These are phyloP conservation scores for Ascobolus immersus DNA, from an alignment of 495 filamentous ascomycete species.

Conservation along the genomic window DNA sequence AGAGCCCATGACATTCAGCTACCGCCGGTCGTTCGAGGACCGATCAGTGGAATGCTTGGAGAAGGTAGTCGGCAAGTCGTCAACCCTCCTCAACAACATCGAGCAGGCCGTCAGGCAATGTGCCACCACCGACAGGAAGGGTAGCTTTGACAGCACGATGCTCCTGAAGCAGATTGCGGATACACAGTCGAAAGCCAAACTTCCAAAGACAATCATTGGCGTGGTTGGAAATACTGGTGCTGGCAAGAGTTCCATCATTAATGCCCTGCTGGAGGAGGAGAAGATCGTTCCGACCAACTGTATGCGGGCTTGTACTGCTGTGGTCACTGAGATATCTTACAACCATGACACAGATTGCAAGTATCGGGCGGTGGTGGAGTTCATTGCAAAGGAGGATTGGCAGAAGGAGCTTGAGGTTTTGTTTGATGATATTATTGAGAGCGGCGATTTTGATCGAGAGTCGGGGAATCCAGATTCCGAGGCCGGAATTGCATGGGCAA, in stretches of 20 bases:
- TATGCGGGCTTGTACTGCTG: slow-evolving; percentile 41
- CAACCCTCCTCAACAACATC: too few species aligned
- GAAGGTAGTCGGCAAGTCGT: too few species aligned
- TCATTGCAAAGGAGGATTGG: slow-evolving; percentile 33
- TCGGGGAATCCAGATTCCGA: slow-evolving; percentile 19
- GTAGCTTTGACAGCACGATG: too few species aligned
- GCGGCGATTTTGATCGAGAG: slow-evolving; percentile 14
- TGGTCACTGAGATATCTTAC: slow-evolving; percentile 39
- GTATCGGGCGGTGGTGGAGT: slow-evolving; percentile 40
- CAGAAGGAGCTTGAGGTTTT: slow-evolving; percentile 25
- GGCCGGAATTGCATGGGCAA: slow-evolving; percentile 33
- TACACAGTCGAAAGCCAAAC: slow-evolving; percentile 20
- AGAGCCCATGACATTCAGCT: too few species aligned
- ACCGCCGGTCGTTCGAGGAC: too few species aligned
- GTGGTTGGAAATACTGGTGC: slow-evolving; percentile 34
- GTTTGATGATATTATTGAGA: slow-evolving; percentile 31
- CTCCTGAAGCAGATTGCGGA: slow-evolving; percentile 21
- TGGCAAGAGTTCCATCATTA: slow-evolving; percentile 36
- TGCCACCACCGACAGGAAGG: too few species aligned
- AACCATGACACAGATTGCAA: slow-evolving; percentile 24
- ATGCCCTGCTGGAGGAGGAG: slow-evolving; percentile 33
- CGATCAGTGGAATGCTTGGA: too few species aligned
- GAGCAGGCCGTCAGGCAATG: too few species aligned
- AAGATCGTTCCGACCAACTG: slow-evolving; percentile 1
- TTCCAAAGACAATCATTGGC: slow-evolving; percentile 24